Evolutionary conservation across 2,329 filamentous ascomycete genomes (phyloP).

Genomic region (Botrytis squamosa): DNA sequence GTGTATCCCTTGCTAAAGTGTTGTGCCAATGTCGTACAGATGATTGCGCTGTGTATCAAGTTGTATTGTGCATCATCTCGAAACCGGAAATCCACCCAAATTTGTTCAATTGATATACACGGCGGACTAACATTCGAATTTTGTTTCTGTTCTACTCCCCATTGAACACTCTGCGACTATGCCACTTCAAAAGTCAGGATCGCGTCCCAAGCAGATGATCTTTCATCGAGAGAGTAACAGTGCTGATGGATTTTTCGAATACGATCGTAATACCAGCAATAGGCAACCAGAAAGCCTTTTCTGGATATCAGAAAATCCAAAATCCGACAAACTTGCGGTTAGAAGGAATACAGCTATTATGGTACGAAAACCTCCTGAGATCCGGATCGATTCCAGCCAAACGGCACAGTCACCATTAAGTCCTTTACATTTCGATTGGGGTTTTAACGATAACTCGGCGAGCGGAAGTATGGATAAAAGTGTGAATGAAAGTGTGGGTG

Average conservation of each 20-base stretch:
- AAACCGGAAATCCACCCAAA: not conserved
- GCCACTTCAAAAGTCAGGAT: not conserved
- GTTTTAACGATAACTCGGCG: not conserved
- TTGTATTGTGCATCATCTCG: not conserved
- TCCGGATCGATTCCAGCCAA: not conserved
- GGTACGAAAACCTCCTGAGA: not conserved
- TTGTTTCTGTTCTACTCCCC: not conserved
- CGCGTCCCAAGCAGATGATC: not conserved
- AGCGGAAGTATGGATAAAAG: not conserved
- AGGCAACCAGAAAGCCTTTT: constrained; percentile 16
- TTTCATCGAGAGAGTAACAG: constrained; percentile 9
- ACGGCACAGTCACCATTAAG: constrained; percentile 6
- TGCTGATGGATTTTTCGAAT: constrained; percentile 12
- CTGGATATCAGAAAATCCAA: constrained; percentile 13
- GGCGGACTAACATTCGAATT: not conserved
- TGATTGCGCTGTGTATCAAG: constrained; percentile 7
- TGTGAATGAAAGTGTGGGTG: not conserved
- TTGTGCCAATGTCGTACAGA: not conserved
- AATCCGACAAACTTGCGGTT: constrained; percentile 4
- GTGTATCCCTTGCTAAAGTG: not conserved
- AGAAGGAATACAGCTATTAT: constrained; percentile 7
- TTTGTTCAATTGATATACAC: not conserved
- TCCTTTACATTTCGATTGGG: not conserved
- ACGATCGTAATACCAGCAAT: constrained; percentile 17
- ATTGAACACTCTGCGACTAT: not conserved